These are phyloP conservation scores for Crithidia bombi DNA, from an alignment of 208 protist species.

Conservation along the genomic window DNA sequence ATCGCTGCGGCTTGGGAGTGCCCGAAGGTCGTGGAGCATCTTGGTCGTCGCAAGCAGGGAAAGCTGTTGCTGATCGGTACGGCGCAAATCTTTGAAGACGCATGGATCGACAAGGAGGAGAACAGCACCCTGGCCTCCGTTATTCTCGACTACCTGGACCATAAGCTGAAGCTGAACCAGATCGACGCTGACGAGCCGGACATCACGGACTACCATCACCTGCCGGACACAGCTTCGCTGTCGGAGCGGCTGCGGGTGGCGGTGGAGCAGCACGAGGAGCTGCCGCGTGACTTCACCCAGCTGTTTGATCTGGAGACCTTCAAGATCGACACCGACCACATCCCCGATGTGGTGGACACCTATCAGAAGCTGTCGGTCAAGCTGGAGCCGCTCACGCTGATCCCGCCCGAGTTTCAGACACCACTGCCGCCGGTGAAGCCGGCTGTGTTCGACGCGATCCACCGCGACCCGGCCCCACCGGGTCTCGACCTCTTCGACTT, in stretches of 20 bases:
- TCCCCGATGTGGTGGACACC: slow-evolving; percentile 93
- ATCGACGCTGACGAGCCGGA: slow-evolving; percentile 96
- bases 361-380: slow-evolving; percentile 94
- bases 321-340: slow-evolving; percentile 94
- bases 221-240: slow-evolving; percentile 95
- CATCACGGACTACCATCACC: slow-evolving; percentile 94
- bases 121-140: slow-evolving; percentile 90
- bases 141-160: slow-evolving; percentile 88
- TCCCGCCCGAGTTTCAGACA: slow-evolving; percentile 95
- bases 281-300: slow-evolving; percentile 94
- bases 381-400: slow-evolving; percentile 94
- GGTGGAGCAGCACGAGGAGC: slow-evolving; percentile 95
- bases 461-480: slow-evolving; percentile 90
- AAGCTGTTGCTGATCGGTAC: slow-evolving; percentile 92
- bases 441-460: slow-evolving; percentile 93
- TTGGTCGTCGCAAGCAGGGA: slow-evolving; percentile 81
- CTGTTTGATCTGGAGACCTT: slow-evolving; percentile 94
- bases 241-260: slow-evolving; percentile 93
- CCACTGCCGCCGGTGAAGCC: slow-evolving; percentile 95
- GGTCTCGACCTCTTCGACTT: slow-evolving; percentile 97
- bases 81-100: slow-evolving; percentile 92
- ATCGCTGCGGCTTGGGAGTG: slow-evolving; percentile 86
- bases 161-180: slow-evolving; percentile 90
- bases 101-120: slow-evolving; percentile 94
- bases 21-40: slow-evolving; percentile 69